Conservation (phyloP, 371 early-diverging fungal genomes). For the Amoeboaphelidium protococcarum region DNA sequence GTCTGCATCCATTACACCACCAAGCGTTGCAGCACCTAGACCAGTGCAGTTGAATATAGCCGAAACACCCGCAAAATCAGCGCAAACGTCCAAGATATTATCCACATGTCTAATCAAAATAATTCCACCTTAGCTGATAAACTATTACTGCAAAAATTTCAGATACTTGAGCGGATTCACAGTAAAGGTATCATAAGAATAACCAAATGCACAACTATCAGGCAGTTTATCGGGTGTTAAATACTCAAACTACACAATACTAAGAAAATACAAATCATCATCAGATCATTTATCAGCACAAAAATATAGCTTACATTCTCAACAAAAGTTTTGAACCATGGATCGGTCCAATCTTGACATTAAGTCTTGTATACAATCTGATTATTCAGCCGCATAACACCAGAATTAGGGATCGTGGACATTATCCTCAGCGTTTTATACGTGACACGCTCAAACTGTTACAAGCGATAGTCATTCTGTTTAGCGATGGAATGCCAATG, state of each 20-base stretch:
- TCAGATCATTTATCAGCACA: neutral
- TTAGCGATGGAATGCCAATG: conserved; percentile 34
- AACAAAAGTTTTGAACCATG: no score
- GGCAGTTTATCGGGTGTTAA: conserved; percentile 5
- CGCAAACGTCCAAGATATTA: conserved; percentile 19
- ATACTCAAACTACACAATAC: conserved; percentile 8
- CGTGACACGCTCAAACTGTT: neutral
- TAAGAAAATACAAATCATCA: conserved; percentile 2
- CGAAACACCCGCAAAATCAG: conserved; percentile 7
- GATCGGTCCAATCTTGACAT: no score
- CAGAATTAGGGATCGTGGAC: neutral
- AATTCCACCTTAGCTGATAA: conserved; percentile 22
- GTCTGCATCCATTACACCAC: conserved; percentile 32
- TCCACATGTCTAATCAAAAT: conserved; percentile 13
- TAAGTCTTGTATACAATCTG: no score
- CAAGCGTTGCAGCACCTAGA: conserved; percentile 24
- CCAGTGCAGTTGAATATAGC: conserved; percentile 51
- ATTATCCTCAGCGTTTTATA: neutral
- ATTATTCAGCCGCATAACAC: neutral
- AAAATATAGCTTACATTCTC: no score
- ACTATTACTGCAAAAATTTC: conserved; percentile 23
- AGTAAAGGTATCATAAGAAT: conserved; percentile 9
- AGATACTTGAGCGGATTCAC: conserved; percentile 33
- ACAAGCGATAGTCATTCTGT: conserved; percentile 16
- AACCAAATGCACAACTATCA: conserved; percentile 5